Conservation (phyloP, 495 filamentous ascomycete genomes). For the Trichocladium antarcticum region DNA sequence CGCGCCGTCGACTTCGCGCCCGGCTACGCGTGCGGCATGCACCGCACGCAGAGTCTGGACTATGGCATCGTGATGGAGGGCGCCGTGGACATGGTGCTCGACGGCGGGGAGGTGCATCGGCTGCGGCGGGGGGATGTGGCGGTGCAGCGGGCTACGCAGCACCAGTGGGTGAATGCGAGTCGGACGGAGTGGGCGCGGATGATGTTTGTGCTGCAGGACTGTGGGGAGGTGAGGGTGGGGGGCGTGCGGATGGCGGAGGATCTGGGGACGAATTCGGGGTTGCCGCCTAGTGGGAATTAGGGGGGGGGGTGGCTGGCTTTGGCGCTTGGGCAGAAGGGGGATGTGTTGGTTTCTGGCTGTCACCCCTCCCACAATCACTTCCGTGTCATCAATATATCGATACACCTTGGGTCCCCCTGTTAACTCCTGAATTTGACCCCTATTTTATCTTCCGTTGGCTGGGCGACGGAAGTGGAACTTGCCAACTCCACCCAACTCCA, state of each 20-base stretch:
- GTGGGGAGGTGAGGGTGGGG: conserved; percentile 31
- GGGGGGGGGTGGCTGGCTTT: background rate
- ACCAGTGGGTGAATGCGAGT: conserved; percentile 54
- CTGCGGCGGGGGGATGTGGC: conserved; percentile 52
- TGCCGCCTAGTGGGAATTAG: conserved; percentile 32
- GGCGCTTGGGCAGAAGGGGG: background rate
- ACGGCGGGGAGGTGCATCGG: conserved; percentile 43
- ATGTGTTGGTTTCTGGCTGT: too few relatives aligned
- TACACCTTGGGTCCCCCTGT: too few relatives aligned
- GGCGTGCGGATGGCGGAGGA: conserved; percentile 41
- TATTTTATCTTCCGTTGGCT: too few relatives aligned
- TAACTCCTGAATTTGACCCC: too few relatives aligned
- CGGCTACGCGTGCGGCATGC: conserved; percentile 46
- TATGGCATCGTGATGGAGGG: conserved; percentile 73
- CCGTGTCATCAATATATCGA: too few relatives aligned
- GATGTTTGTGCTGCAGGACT: conserved; percentile 48
- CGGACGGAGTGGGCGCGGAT: conserved; percentile 46
- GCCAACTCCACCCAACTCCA: too few relatives aligned
- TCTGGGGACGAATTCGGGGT: conserved; percentile 21
- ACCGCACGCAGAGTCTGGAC: conserved; percentile 62
- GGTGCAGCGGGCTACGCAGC: conserved; percentile 57
- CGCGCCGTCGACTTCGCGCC: conserved; percentile 54
- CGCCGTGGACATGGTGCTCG: conserved; percentile 50
- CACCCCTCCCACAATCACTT: too few relatives aligned
- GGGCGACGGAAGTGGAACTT: too few relatives aligned